Percentiles rank a stretch among this genome's conserved stretches.
phyloP scores from a whole-genome alignment of 495 filamentous ascomycete species.

The Aspergillus panamensis region DNA sequence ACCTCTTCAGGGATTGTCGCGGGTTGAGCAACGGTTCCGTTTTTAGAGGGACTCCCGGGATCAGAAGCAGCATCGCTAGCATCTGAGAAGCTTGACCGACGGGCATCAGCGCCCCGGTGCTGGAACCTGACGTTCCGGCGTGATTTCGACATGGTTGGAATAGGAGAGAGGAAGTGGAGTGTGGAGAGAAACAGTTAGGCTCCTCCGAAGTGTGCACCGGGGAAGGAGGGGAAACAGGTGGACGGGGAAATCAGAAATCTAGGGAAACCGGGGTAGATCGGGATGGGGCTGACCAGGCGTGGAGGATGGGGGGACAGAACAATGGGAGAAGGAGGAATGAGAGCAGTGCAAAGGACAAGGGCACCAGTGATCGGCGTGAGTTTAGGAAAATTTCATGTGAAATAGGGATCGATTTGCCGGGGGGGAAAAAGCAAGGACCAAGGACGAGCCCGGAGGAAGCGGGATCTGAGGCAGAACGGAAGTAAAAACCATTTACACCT shows the following conservation, averaged over 20 bases:
- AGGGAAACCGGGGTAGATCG: conserved; percentile 20
- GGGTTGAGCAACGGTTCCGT: conserved; percentile 41
- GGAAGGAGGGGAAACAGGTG: conserved; percentile 13
- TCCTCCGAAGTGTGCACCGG: conserved; percentile 15
- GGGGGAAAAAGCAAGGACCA: conserved; percentile 11
- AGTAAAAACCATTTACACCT: conserved; percentile 4
- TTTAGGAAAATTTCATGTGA: conserved; percentile 31
- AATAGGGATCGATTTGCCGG: conserved; percentile 20
- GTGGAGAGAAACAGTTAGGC: conserved; percentile 8
- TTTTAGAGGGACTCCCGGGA: conserved; percentile 52
- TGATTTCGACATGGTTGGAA: conserved; percentile 61
- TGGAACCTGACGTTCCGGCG: conserved; percentile 83
- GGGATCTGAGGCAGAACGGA: neutral
- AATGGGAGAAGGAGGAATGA: conserved; percentile 8
- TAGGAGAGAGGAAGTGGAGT: conserved; percentile 9
- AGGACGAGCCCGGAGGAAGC: neutral
- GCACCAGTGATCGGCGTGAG: conserved; percentile 21
- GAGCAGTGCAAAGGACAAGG: conserved; percentile 8
- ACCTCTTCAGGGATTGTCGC: conserved; percentile 52
- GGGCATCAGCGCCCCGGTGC: conserved; percentile 52
- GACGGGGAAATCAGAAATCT: conserved; percentile 23
- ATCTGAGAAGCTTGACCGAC: conserved; percentile 71
- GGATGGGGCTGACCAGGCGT: conserved; percentile 12
- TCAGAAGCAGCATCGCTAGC: conserved; percentile 72
- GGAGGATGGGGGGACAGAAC: conserved; percentile 8